Evolutionary conservation across 2,329 filamentous ascomycete genomes (phyloP), one percentile per base, ranked within the genome.

Genomic region (Pyrenophora tritici-repentis): DNA sequence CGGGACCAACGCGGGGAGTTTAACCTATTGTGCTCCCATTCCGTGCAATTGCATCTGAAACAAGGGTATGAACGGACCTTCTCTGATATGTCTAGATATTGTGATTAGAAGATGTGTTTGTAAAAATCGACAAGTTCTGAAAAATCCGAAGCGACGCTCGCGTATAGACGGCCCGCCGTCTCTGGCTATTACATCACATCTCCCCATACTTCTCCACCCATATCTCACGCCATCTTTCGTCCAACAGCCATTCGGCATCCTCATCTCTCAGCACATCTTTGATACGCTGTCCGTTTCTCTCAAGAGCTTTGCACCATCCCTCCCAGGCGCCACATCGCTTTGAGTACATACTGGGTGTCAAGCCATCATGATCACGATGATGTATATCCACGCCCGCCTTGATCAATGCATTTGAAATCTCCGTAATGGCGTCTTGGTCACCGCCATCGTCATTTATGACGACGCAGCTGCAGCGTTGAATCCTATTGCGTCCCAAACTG

Each of bases 221-320:
- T 1, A 20, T 13, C 3, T 33, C 12, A 22, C 17, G 24, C 54
- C 54, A 56, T 10, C 39, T 32, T 0, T 50, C 24, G 3, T 38
- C 14, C 6, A 47, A 32, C 2, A 56, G 24, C 54, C 54, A 56
- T 5, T 35, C 35, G 9, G 34, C 32, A 13, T 34, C 32, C 18
- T 56, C 50, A 24, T 36, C 14, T 9, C 33, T 26, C 2, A 54
- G 7, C 4, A 50, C 50, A 29, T 38, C 35, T 16, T 50, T 43
- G 12, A 56, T 42, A 12, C 12, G n/a, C 17, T 22, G 41, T 0
- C 22, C 29, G 16, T 50, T 56, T 16, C 10, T 34, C 38, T 45
- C 42, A 22, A 54, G 40, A 10, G 54, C 50, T 26, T 22, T 34
- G 6, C 50, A 47, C 54, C 54, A 54, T 31, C 34, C 34, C 10